Evolutionary conservation across 2,329 filamentous ascomycete genomes (phyloP), one percentile per base, ranked within the genome.

Genomic region (Mollisia scopiformis): DNA sequence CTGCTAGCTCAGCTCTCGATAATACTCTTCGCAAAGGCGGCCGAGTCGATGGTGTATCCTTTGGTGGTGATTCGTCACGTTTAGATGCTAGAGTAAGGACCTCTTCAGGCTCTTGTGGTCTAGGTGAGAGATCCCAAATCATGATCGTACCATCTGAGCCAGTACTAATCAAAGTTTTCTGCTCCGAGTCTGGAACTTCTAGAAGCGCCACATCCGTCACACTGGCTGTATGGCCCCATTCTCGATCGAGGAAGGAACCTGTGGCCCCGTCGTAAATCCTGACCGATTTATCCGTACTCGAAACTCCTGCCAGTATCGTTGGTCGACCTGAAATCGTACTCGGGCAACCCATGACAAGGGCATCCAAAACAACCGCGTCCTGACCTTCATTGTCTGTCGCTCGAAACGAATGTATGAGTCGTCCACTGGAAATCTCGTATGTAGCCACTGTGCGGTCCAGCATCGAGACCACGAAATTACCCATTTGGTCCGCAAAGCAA

Each of bases 171-270:
- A 92, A 77, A 62, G 82, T 83, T 55, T 84, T 83, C 27, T 79
- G 77, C 16, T 81, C 79, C 16, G 85, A 83, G 0, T 82, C 80
- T 7, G 81, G 80, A 16, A 64, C 68, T 57, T 90, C 85, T 11
- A 94, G 74, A 19, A 97, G 77, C 3, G 90, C 84, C 19, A 96
- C 87, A 62, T 93, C 93, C 55, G 91, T 96, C 65, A 99, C 92
- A 8, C 93, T 90, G 72, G 97, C 93, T 0, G 93, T 97, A 69
- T 99, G 95, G 1, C 95, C 95, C 86, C 93, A 97, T 76, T 98
- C 95, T 41, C 92, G 87, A 54, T 93, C 90, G 28, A 98, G 78
- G 59, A 99, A 88, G 1, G 80, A 78, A 8, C 94, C 93, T 43
- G 86, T 88, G 63, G 89, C 88, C 30, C 86, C 81, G 67, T 97